phyloP scores from a whole-genome alignment of 768 basidiomycete genomes.

The Mycena rebaudengoi region DNA sequence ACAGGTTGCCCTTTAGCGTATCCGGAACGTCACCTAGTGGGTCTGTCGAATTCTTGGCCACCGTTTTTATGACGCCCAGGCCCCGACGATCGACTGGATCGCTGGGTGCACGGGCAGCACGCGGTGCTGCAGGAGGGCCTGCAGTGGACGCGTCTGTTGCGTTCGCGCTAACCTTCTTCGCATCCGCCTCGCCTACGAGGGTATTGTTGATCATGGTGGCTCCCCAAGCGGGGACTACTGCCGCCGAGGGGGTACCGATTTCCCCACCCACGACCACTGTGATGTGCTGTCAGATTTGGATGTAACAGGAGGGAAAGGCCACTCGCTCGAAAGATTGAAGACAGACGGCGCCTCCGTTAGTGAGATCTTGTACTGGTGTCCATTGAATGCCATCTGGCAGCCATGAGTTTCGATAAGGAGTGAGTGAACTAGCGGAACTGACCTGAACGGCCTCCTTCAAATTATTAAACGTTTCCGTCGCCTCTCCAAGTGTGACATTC shows the following conservation, averaged over 20 bases:
- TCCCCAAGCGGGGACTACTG: neutral
- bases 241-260: neutral
- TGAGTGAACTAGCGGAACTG: neutral
- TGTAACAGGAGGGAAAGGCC: neutral
- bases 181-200: neutral
- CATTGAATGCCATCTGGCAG: neutral
- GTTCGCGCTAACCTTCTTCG: neutral
- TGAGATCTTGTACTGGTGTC: neutral
- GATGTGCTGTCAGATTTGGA: neutral
- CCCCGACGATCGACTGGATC: neutral
- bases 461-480: neutral
- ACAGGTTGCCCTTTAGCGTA: constrained; percentile 1
- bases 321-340: constrained; percentile 5
- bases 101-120: no score
- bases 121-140: neutral
- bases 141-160: neutral
- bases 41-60: neutral
- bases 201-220: neutral
- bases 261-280: constrained; percentile 2
- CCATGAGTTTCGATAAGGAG: neutral
- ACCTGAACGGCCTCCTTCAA: neutral
- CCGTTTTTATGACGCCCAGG: neutral
- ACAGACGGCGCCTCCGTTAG: neutral
- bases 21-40: neutral
- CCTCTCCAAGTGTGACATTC: neutral